phyloP scores from a whole-genome alignment of 441 rosid species.

The Macaranga tanarius region DNA sequence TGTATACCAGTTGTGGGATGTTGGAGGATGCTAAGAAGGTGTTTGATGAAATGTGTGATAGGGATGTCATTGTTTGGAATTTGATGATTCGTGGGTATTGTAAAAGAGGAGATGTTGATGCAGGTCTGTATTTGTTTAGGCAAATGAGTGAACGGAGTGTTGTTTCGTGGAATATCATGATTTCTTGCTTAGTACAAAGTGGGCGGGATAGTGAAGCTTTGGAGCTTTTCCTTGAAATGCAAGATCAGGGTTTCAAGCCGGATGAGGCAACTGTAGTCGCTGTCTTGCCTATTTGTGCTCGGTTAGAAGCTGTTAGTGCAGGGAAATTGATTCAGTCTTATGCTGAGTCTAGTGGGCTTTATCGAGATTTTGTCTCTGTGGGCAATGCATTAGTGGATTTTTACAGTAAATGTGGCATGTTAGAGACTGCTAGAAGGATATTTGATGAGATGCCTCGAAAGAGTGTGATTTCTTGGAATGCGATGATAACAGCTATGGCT shows the following conservation, averaged over 20 bases:
- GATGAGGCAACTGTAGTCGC: conserved; percentile 79
- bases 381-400: conserved; percentile 75
- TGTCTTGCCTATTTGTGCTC: conserved; percentile 64
- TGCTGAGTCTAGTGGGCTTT: conserved; percentile 50
- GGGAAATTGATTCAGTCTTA: conserved; percentile 57
- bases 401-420: conserved; percentile 62
- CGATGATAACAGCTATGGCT: conserved; percentile 68
- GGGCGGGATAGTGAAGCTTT: conserved; percentile 67
- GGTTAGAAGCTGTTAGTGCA: conserved; percentile 46
- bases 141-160: conserved; percentile 61
- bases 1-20: conserved; percentile 37
- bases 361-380: conserved; percentile 39
- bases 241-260: conserved; percentile 49
- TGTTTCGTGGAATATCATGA: conserved; percentile 78
- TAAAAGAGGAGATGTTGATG: conserved; percentile 53
- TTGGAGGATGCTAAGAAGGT: conserved; percentile 63
- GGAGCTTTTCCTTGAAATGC: conserved; percentile 59
- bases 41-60: conserved; percentile 60
- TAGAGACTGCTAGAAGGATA: conserved; percentile 45
- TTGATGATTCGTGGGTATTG: conserved; percentile 73
- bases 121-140: conserved; percentile 50
- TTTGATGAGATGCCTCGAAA: conserved; percentile 53
- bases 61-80: conserved; percentile 73
- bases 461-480: conserved; percentile 67
- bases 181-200: conserved; percentile 56